phyloP scores from a whole-genome alignment of 2,329 filamentous ascomycete genomes.

The Ceratocystis lukuohia region DNA sequence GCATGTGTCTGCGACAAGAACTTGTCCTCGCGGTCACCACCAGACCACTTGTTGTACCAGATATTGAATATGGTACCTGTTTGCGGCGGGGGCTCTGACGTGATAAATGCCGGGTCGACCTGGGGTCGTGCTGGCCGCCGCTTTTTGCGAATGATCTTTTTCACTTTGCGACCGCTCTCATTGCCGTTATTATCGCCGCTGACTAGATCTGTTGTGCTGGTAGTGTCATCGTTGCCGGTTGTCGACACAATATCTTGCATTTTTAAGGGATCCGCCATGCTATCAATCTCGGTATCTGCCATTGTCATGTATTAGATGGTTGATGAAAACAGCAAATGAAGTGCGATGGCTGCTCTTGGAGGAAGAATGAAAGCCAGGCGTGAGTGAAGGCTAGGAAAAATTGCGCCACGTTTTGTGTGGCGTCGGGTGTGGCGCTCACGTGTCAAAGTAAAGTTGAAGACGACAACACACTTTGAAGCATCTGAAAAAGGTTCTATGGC shows the following conservation, averaged over 20 bases:
- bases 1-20: slow-evolving; percentile 73
- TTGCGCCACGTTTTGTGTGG: not conserved
- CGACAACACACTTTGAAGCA: not conserved
- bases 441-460: not conserved
- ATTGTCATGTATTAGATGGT: not conserved
- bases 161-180: slow-evolving; percentile 41
- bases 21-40: slow-evolving; percentile 87
- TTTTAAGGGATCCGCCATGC: not conserved
- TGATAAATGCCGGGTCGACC: slow-evolving; percentile 72
- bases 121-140: slow-evolving; percentile 79
- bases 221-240: not conserved
- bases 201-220: not conserved
- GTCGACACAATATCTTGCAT: not conserved
- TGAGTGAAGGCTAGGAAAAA: not conserved
- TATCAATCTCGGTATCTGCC: slow-evolving; percentile 6
- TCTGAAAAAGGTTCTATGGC: too few species aligned
- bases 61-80: slow-evolving; percentile 96
- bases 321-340: not conserved
- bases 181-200: slow-evolving; percentile 24
- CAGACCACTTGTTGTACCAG: slow-evolving; percentile 98
- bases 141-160: slow-evolving; percentile 90
- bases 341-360: slow-evolving; percentile 16
- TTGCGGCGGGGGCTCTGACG: slow-evolving; percentile 74
- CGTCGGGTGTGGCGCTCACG: not conserved
- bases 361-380: not conserved